Evolutionary conservation across 768 basidiomycete species (phyloP).

Genomic region (Rhizopogon rudus): DNA sequence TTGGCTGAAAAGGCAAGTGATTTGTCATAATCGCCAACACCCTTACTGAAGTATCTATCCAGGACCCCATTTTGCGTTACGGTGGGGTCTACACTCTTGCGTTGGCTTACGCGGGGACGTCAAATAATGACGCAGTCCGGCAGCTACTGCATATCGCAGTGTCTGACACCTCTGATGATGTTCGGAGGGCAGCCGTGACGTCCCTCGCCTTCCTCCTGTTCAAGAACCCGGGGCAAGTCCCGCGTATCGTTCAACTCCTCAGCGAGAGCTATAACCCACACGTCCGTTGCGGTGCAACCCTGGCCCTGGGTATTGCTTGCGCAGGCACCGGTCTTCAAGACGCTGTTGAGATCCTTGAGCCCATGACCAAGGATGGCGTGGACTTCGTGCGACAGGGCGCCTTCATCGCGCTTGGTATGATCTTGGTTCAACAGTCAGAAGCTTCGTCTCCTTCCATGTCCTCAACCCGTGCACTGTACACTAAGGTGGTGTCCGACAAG

Average conservation of each 20-base stretch:
- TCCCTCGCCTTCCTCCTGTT: constrained; percentile 94
- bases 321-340: constrained; percentile 92
- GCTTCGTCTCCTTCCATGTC: constrained; percentile 80
- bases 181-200: constrained; percentile 93
- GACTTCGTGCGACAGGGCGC: constrained; percentile 99
- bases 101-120: constrained; percentile 93
- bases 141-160: constrained; percentile 94
- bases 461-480: constrained; percentile 77
- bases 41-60: constrained; percentile 7
- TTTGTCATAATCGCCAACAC: background rate
- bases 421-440: constrained; percentile 95
- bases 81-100: constrained; percentile 97
- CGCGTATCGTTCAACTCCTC: constrained; percentile 91
- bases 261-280: constrained; percentile 99
- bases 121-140: constrained; percentile 90
- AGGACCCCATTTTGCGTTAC: constrained; percentile 97
- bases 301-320: constrained; percentile 95
- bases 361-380: constrained; percentile 96
- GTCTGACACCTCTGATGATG: constrained; percentile 97
- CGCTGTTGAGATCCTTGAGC: constrained; percentile 93
- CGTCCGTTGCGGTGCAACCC: constrained; percentile 93
- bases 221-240: constrained; percentile 95
- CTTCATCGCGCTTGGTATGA: constrained; percentile 92
- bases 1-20: constrained; percentile 76
- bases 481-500: constrained; percentile 90